Conservation (phyloP, 169 alveolate genomes). For the Plasmodium adleri region DNA sequence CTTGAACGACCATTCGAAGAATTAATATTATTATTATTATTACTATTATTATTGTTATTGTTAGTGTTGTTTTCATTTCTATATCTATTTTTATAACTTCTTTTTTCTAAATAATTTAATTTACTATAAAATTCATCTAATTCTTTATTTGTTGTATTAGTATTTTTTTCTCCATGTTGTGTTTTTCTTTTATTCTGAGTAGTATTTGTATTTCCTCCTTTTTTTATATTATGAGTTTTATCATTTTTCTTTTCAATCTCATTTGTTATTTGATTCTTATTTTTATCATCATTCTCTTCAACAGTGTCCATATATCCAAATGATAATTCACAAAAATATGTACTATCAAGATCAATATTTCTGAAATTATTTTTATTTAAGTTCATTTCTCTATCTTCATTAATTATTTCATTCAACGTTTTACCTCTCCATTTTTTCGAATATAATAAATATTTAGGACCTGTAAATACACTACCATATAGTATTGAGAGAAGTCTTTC, state of each 20-base stretch:
- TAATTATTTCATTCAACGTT: constrained; percentile 64
- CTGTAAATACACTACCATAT: constrained; percentile 67
- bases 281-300: constrained; percentile 7
- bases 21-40: constrained; percentile 6
- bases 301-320: constrained; percentile 37
- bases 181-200: constrained; percentile 2
- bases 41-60: background rate
- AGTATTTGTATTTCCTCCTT: background rate
- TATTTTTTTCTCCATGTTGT: background rate
- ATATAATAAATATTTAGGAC: constrained; percentile 39
- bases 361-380: constrained; percentile 27
- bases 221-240: background rate
- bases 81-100: constrained; percentile 48
- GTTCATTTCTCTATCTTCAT: constrained; percentile 48
- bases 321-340: constrained; percentile 52
- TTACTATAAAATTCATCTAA: constrained; percentile 36
- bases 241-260: background rate
- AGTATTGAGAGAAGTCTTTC: constrained; percentile 55
- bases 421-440: constrained; percentile 73
- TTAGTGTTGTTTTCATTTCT: background rate
- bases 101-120: constrained; percentile 59
- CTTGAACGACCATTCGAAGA: background rate
- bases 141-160: constrained; percentile 4
- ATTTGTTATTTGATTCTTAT: background rate
- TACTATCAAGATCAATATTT: constrained; percentile 27